phyloP scores from a whole-genome alignment of 2,329 filamentous ascomycete species.

The Monilinia fructicola region DNA sequence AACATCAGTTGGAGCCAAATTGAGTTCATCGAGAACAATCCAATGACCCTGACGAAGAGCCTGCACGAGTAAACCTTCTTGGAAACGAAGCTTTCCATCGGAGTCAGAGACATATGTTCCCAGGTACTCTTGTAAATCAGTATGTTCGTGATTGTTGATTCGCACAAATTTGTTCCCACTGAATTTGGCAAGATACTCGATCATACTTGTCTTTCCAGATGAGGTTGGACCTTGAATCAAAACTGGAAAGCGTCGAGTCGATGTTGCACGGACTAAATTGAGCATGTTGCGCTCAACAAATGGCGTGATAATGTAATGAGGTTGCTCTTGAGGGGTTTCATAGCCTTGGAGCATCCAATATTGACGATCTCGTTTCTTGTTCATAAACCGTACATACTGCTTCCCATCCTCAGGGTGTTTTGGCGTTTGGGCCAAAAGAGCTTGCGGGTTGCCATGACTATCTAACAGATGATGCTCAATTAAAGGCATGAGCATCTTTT shows the following conservation, averaged over 20 bases:
- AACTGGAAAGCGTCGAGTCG: conserved; percentile 87
- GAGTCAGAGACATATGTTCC: conserved; percentile 87
- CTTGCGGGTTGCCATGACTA: conserved; percentile 65
- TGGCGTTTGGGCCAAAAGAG: conserved; percentile 75
- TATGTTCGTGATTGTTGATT: conserved; percentile 99
- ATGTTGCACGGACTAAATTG: conserved; percentile 90
- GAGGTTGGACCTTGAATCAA: conserved; percentile 96
- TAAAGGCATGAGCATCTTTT: conserved; percentile 72
- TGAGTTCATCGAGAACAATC: conserved; percentile 97
- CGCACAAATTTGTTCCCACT: conserved; percentile 96
- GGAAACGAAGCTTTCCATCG: conserved; percentile 83
- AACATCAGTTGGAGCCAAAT: conserved; percentile 94
- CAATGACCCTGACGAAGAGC: conserved; percentile 91
- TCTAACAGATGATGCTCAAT: conserved; percentile 79
- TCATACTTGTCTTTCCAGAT: conserved; percentile 98
- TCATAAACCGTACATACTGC: conserved; percentile 76
- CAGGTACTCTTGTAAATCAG: conserved; percentile 94
- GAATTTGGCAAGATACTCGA: conserved; percentile 94
- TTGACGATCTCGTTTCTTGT: conserved; percentile 63
- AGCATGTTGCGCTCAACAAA: conserved; percentile 94
- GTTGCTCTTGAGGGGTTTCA: conserved; percentile 64
- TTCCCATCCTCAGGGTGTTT: conserved; percentile 74
- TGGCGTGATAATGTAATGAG: conserved; percentile 93
- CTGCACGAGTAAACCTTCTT: conserved; percentile 90
- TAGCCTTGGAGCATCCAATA: conserved; percentile 86